Percentiles rank a stretch among this genome's conserved stretches.
Evolutionary conservation across 176 grass and related monocot genomes (phyloP).

Genomic region (Aegilops speltoides): DNA sequence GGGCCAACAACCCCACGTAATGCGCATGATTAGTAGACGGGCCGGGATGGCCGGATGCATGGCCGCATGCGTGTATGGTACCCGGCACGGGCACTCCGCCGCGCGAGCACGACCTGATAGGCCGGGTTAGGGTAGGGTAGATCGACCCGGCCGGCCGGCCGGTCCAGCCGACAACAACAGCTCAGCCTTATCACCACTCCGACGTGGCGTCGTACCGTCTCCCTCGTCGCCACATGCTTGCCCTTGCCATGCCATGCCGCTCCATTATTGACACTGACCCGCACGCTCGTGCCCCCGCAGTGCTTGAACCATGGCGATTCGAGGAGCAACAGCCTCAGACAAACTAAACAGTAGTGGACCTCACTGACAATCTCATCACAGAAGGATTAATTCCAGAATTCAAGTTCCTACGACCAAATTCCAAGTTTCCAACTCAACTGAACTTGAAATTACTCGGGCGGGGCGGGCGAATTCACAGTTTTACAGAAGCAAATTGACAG

Average conservation of each 20-base stretch:
- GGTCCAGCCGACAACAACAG: constrained; percentile 11
- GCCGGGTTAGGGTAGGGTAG: no score
- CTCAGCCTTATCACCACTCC: constrained; percentile 48
- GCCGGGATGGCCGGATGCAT: no score
- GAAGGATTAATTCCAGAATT: neutral
- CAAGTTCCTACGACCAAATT: neutral
- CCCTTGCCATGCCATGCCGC: neutral
- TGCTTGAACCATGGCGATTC: neutral
- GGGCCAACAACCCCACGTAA: neutral
- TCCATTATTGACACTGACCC: constrained; percentile 27
- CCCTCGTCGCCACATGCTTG: constrained; percentile 14
- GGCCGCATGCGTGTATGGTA: no score
- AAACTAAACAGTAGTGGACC: neutral
- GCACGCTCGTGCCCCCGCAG: neutral
- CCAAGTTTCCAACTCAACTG: neutral
- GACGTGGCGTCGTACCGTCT: constrained; percentile 40
- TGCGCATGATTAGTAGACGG: no score
- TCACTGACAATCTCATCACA: neutral
- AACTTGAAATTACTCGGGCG: neutral
- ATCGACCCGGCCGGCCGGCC: neutral
- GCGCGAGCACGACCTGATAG: no score
- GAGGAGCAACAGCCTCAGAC: neutral
- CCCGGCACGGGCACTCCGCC: no score
- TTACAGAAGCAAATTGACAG: constrained; percentile 46
- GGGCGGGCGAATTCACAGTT: constrained; percentile 19